Evolutionary conservation across 2,329 filamentous ascomycete species (phyloP).

Genomic region (Oidium heveae): DNA sequence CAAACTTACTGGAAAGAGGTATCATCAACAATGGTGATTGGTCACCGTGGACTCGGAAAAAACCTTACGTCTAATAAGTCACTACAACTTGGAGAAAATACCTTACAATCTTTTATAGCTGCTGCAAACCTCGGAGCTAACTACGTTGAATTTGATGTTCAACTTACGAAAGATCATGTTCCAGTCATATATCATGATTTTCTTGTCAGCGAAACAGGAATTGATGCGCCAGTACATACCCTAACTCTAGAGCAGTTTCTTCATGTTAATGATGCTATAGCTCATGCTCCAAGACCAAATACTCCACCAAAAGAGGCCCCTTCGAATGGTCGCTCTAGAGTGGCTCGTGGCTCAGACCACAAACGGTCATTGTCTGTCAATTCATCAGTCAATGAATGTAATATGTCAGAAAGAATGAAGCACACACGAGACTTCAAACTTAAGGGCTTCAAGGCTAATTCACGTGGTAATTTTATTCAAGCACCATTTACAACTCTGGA

Average conservation of each 20-base stretch:
- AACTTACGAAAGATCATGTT: conserved; percentile 94
- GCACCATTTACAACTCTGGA: conserved; percentile 87
- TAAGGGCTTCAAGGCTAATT: conserved; percentile 91
- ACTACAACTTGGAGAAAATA: conserved; percentile 88
- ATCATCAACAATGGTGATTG: conserved; percentile 60
- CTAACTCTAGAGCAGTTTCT: conserved; percentile 89
- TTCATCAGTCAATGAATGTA: conserved; percentile 7
- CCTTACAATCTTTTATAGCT: conserved; percentile 82
- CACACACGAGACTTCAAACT: conserved; percentile 86
- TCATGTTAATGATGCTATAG: conserved; percentile 36
- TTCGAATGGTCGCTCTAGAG: conserved; percentile 3
- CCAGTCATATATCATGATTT: conserved; percentile 98
- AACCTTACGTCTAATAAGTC: conserved; percentile 66
- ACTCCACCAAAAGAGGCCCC: conserved; percentile 17
- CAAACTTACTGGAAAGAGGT: conserved; percentile 95
- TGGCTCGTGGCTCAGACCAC: conserved; percentile 10
- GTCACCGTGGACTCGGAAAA: conserved; percentile 60
- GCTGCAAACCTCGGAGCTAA: conserved; percentile 75
- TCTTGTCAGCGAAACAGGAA: conserved; percentile 86
- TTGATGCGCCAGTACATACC: conserved; percentile 88
- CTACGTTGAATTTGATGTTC: conserved; percentile 63
- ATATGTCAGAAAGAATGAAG: conserved; percentile 64
- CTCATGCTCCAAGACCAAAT: conserved; percentile 20
- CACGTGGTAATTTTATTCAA: conserved; percentile 81
- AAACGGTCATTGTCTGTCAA: conserved; percentile 15